Conservation (phyloP, 805 yeast genomes). For the Candida railenensis region DNA sequence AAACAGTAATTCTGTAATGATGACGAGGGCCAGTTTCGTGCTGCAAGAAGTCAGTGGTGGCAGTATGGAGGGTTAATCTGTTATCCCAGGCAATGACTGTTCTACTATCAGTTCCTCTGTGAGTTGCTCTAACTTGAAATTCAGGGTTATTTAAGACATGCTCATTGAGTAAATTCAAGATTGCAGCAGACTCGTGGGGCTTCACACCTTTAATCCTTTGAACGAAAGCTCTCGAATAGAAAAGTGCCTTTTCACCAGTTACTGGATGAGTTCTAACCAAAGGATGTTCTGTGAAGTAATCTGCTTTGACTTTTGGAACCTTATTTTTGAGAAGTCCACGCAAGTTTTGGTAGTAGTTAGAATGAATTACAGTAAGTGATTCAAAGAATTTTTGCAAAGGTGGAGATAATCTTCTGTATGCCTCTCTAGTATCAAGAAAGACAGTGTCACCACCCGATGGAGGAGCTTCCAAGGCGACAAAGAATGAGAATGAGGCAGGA, state of each 20-base stretch:
- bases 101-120: constrained; percentile 21
- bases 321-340: constrained; percentile 12
- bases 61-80: constrained; percentile 21
- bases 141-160: constrained; percentile 23
- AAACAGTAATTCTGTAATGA: constrained; percentile 23
- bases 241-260: constrained; percentile 24
- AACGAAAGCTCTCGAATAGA: constrained; percentile 19
- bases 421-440: constrained; percentile 24
- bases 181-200: constrained; percentile 18
- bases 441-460: constrained; percentile 27
- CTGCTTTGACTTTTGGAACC: constrained; percentile 17
- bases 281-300: constrained; percentile 24
- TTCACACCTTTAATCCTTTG: constrained; percentile 23
- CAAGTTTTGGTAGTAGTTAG: constrained; percentile 21
- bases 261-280: constrained; percentile 29
- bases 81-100: constrained; percentile 28
- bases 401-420: constrained; percentile 24
- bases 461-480: constrained; percentile 26
- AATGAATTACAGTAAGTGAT: constrained; percentile 21
- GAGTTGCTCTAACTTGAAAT: constrained; percentile 23
- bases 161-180: constrained; percentile 20
- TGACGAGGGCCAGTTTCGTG: constrained; percentile 22
- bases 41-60: constrained; percentile 21
- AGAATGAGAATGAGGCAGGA: constrained; percentile 24
- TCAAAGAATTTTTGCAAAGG: constrained; percentile 20